Evolutionary conservation across 257 asterid species (phyloP).

Genomic region (Oldenlandia corymbosa): DNA sequence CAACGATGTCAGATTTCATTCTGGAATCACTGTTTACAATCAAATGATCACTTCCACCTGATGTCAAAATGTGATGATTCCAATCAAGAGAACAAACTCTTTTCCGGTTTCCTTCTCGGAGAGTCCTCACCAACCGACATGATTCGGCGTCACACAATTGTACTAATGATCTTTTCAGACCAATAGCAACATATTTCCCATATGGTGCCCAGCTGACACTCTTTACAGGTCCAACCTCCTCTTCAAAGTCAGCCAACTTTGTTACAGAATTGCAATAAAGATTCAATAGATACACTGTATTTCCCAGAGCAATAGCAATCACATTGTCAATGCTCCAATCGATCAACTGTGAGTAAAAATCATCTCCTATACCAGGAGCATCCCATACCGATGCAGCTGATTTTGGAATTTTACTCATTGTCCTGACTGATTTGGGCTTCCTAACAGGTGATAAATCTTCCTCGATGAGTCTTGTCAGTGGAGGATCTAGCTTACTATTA

Average conservation of each 20-base stretch:
- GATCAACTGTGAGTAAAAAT: conserved; percentile 39
- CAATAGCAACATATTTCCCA: conserved; percentile 39
- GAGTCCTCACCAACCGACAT: conserved; percentile 20
- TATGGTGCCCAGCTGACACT: conserved; percentile 46
- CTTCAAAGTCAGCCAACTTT: conserved; percentile 24
- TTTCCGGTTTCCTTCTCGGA: conserved; percentile 30
- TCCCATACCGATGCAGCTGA: conserved; percentile 31
- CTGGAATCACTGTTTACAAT: conserved; percentile 28
- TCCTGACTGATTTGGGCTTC: conserved; percentile 9
- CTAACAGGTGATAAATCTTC: conserved; percentile 14
- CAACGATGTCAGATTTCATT: conserved; percentile 13
- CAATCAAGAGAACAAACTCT: conserved; percentile 33
- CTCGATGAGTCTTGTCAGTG: neutral
- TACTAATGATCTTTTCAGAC: conserved; percentile 34
- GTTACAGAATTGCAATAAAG: conserved; percentile 27
- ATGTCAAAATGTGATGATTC: neutral
- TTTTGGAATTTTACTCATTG: conserved; percentile 29
- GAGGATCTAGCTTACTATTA: conserved; percentile 30
- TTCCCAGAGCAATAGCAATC: conserved; percentile 39
- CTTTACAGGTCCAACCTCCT: conserved; percentile 34
- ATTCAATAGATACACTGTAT: conserved; percentile 35
- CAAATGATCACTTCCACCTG: conserved; percentile 28
- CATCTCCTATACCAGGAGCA: conserved; percentile 42
- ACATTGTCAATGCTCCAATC: conserved; percentile 41
- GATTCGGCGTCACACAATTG: conserved; percentile 32